These are phyloP conservation scores for Ceriops tagal DNA, from an alignment of 345 rosid genomes.

Conservation along the genomic window DNA sequence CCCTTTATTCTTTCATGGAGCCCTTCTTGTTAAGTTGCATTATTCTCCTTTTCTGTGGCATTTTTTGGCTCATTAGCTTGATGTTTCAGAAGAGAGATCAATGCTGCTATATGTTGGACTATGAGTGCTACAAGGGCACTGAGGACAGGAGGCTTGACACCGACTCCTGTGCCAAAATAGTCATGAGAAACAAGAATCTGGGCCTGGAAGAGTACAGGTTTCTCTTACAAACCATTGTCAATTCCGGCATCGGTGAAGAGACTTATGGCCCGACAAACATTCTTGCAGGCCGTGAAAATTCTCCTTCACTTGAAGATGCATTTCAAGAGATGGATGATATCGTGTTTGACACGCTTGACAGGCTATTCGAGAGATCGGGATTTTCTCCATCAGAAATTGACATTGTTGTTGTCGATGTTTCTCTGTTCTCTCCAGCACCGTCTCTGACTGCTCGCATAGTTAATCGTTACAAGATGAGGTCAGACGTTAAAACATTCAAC, in stretches of 20 bases:
- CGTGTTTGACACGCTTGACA: conserved; percentile 53
- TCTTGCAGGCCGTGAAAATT: conserved; percentile 47
- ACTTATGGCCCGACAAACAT: conserved; percentile 59
- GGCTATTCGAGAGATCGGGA: conserved; percentile 42
- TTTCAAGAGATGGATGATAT: conserved; percentile 53
- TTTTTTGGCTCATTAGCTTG: conserved; percentile 29
- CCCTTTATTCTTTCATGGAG: conserved; percentile 27
- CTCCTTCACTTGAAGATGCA: conserved; percentile 39
- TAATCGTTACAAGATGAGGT: conserved; percentile 66
- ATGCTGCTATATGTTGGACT: conserved; percentile 61
- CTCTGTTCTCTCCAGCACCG: conserved; percentile 61
- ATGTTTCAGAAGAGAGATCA: conserved; percentile 30
- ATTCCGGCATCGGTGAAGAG: conserved; percentile 70
- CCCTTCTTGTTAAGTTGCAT: conserved; percentile 27
- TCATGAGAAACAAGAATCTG: conserved; percentile 49
- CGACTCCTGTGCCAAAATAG: conserved; percentile 36
- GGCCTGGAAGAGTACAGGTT: conserved; percentile 64
- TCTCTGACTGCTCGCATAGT: conserved; percentile 59
- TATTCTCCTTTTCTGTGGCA: conserved; percentile 23
- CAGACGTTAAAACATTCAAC: conserved; percentile 52
- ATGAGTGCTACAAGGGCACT: conserved; percentile 56
- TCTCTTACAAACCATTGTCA: conserved; percentile 50
- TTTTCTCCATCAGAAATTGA: conserved; percentile 54
- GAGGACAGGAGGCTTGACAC: conserved; percentile 52
- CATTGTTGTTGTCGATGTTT: conserved; percentile 61